Evolutionary conservation across 2,329 filamentous ascomycete genomes (phyloP), one percentile per base, ranked within the genome.

Genomic region (Didymella pomorum): DNA sequence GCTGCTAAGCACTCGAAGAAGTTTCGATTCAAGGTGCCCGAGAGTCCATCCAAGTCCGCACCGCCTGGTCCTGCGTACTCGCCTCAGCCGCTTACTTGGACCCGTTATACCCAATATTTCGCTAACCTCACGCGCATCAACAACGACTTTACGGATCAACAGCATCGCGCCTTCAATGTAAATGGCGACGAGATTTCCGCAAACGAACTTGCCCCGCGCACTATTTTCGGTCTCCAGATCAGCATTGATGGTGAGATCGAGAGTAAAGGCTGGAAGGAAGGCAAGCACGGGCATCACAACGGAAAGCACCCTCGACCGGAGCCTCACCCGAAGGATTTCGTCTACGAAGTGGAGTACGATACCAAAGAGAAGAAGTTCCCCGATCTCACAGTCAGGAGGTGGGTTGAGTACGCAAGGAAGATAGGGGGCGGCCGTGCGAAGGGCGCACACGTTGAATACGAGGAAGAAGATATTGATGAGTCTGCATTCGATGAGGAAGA

Each of bases 41-140:
- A 86, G 0, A 86, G 88, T 1, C 95, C 95, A 2, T 86, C 91
- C 0, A 87, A 89, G 67, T 84, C 85, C 2, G 79, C 89, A 8
- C 86, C 87, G 6, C 94, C 94, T 0, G 95, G 95, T 0, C 95
- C 95, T 0, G 95, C 92, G 8, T 98, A 99, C 77, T 92, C 89
- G 20, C 87, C 90, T 8, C 95, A 99, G 73, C 82, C 91, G 0
- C 81, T 98, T 35, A 91, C 92, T 0, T 82, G 93, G 61, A 83
- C 89, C 3, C 87, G 91, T 5, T 97, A 92, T 76, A 92, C 87
- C 4, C 95, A 99, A 71, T 97, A 96, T 76, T 97, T 87, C 76
- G 93, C 94, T 60, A 99, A 99, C 75, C 80, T 99, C n/a, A 98
- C 94, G 0, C 80, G 86, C 58, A 89, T 97, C 78, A 96, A 98